phyloP scores from a whole-genome alignment of 2,329 filamentous ascomycete genomes.

The Fusarium denticulatum region DNA sequence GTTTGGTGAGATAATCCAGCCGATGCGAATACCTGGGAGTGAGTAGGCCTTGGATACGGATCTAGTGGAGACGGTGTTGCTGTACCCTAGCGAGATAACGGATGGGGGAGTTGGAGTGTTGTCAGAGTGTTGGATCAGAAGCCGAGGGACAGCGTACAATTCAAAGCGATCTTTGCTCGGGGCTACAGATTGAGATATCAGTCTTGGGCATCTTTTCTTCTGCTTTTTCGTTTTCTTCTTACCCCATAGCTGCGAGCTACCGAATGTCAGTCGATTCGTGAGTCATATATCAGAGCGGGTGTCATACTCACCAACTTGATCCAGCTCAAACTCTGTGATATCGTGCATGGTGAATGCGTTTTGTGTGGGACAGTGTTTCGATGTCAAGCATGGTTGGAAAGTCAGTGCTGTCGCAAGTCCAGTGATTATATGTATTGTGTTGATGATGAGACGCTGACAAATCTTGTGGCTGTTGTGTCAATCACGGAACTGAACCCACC shows the following conservation, averaged over 20 bases:
- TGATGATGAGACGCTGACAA: background rate
- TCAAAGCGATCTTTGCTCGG: background rate
- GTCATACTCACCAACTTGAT: background rate
- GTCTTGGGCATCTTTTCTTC: too few relatives aligned
- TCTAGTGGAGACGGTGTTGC: background rate
- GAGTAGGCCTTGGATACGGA: background rate
- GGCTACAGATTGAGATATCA: background rate
- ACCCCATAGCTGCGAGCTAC: background rate
- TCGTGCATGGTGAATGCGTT: background rate
- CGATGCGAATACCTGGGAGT: background rate
- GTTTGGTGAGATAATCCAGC: background rate
- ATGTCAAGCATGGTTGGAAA: too few relatives aligned
- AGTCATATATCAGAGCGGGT: rapidly evolving
- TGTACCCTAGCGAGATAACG: background rate
- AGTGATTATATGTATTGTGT: background rate
- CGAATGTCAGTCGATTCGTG: rapidly evolving
- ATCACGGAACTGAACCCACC: background rate
- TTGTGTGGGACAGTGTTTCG: rapidly evolving
- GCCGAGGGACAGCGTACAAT: background rate
- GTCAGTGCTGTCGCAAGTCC: background rate
- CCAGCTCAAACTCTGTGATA: background rate
- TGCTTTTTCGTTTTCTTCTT: background rate
- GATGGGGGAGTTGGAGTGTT: background rate
- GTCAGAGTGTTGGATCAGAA: background rate
- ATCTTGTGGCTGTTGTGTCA: rapidly evolving